These are phyloP conservation scores for Abrus pulchellus DNA, from an alignment of 306 rosid species.

Conservation along the genomic window DNA sequence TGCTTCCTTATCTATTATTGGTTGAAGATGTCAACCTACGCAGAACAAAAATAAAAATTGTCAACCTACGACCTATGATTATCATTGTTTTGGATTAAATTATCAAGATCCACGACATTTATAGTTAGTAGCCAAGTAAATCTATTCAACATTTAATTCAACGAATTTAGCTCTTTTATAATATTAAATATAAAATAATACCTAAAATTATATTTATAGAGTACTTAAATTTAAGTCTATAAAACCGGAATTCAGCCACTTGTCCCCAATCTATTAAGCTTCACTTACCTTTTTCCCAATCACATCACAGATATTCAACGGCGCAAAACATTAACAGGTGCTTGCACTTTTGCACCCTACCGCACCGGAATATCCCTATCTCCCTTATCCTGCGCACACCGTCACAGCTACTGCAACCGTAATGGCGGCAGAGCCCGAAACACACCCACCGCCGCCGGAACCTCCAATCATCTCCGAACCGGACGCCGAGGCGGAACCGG, in stretches of 20 bases:
- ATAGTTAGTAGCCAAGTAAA: no score
- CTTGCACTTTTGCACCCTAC: neutral
- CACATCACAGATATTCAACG: conserved; percentile 36
- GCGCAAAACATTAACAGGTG: neutral
- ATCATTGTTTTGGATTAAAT: no score
- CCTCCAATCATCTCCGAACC: conserved; percentile 52
- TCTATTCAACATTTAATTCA: no score
- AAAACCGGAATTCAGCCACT: neutral
- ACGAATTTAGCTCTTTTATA: no score
- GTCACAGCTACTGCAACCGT: conserved; percentile 15
- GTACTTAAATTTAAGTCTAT: no score
- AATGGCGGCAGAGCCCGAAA: conserved; percentile 73
- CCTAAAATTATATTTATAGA: no score
- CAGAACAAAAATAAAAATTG: no score
- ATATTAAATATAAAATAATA: no score
- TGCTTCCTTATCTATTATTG: no score
- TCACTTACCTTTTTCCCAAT: neutral
- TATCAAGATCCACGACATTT: no score
- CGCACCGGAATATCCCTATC: conserved; percentile 34
- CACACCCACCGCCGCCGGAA: conserved; percentile 52
- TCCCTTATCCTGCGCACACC: conserved; percentile 43
- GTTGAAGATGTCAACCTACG: no score
- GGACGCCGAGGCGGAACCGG: neutral
- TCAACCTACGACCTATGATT: no score
- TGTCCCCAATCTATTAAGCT: neutral